Conservation (phyloP, 2,329 filamentous ascomycete species). For the Aspergillus pseudoviridinutans region DNA sequence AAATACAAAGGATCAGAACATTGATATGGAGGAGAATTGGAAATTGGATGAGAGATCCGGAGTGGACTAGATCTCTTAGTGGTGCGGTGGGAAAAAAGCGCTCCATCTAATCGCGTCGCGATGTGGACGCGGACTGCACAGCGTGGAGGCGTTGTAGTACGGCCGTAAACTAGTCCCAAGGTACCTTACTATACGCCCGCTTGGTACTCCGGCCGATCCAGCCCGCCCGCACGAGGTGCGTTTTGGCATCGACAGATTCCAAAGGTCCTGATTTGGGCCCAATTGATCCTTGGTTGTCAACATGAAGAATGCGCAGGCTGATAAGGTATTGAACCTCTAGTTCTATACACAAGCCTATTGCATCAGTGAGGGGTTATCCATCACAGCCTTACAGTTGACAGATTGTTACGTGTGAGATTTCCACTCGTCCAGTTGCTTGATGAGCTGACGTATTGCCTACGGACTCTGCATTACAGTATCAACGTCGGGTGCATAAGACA, state of each 20-base stretch:
- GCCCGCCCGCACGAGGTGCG: slow-evolving; percentile 5
- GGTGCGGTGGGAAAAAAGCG: slow-evolving; percentile 19
- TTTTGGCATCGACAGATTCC: background rate
- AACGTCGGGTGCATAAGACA: too few relatives aligned
- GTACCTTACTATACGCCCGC: background rate
- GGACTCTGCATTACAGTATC: too few relatives aligned
- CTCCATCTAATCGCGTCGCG: slow-evolving; percentile 29
- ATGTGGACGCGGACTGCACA: slow-evolving; percentile 29
- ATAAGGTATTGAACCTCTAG: too few relatives aligned
- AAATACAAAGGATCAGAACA: slow-evolving; percentile 4
- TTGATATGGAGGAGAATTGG: background rate
- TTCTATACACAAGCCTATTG: too few relatives aligned
- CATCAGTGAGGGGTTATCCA: too few relatives aligned
- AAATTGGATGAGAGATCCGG: slow-evolving; percentile 2
- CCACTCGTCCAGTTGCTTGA: too few relatives aligned
- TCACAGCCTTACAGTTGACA: too few relatives aligned
- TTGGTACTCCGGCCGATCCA: slow-evolving; percentile 2
- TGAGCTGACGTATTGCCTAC: too few relatives aligned
- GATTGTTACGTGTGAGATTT: too few relatives aligned
- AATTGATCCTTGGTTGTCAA: background rate
- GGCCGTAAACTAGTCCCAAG: background rate
- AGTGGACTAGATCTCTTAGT: slow-evolving; percentile 18
- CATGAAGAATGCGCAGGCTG: too few relatives aligned
- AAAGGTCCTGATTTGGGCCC: background rate
- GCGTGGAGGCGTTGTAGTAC: slow-evolving; percentile 7